Conservation (phyloP, 2,329 filamentous ascomycete species). For the Pseudogymnoascus verrucosus region DNA sequence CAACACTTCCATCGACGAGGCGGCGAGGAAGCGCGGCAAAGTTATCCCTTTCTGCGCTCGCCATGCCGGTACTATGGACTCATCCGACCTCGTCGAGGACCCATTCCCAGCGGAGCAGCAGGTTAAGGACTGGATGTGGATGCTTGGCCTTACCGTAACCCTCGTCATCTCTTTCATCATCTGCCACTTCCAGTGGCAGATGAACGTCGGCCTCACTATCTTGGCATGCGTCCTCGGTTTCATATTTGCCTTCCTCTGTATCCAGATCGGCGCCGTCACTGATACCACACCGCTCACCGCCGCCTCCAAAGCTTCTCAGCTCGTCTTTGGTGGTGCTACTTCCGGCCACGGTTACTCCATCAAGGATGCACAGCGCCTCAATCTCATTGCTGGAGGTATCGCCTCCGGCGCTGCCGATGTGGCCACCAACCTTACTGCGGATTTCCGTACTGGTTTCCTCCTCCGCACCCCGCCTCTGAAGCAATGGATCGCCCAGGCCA, state of each 20-base stretch:
- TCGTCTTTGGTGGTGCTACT: conserved; percentile 59
- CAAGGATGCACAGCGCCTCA: conserved; percentile 51
- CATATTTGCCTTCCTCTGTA: conserved; percentile 53
- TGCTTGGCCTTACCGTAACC: conserved; percentile 39
- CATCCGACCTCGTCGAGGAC: conserved; percentile 40
- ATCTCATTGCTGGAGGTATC: conserved; percentile 54
- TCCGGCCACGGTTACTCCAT: conserved; percentile 42
- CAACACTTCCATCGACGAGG: conserved; percentile 35
- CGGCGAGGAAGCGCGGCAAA: conserved; percentile 35
- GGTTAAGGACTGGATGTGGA: conserved; percentile 47
- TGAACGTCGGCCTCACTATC: conserved; percentile 48
- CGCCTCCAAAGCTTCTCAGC: conserved; percentile 60
- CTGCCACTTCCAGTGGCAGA: conserved; percentile 43
- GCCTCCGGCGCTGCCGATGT: conserved; percentile 49
- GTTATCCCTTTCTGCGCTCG: conserved; percentile 35
- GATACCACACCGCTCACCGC: conserved; percentile 59
- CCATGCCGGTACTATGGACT: conserved; percentile 28
- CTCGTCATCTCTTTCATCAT: conserved; percentile 45
- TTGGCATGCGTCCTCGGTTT: conserved; percentile 49
- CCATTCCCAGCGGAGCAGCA: conserved; percentile 38
- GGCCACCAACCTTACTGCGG: conserved; percentile 45
- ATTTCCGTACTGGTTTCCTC: conserved; percentile 62
- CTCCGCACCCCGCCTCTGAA: conserved; percentile 55
- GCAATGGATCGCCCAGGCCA: conserved; percentile 58
- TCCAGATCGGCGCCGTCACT: conserved; percentile 52